Base-by-base conservation (phyloP, 805 yeast species). In the Hanseniaspora hatyaiensis region DNA sequence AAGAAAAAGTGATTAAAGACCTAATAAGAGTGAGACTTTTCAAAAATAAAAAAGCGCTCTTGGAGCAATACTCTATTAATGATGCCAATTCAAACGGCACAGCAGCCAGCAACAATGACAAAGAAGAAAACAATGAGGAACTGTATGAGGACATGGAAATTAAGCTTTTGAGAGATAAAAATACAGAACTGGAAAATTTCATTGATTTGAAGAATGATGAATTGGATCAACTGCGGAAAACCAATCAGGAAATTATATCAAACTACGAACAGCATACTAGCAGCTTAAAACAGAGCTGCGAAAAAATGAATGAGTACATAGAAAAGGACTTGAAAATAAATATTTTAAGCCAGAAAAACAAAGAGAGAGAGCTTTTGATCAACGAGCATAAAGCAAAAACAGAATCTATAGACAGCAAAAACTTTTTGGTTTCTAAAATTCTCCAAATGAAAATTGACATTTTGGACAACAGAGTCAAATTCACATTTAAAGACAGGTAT, bases 151-250 rank as follows among this genome's bases (percentile, higher is more conserved):
- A 34, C 15, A 20, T 19, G 3, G 47, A 43, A 29, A 36, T 43
- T 13, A 36, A 36, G 13, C 36, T 19, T 6, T 31, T 34, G 0
- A 15, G 9, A 22, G 48, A 36, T 2, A 28, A 23, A 28, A 30
- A 30, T 11, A 26, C 16, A 9, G 38, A 45, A 9, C 13, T 37
- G n/a, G 54, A 55, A 20, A 60, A 56, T 24, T 62, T 72, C 55
- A 69, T 69, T 52, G 51, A 54, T 15, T 61, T 59, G 16, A 64
- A 67, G 54, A 57, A 69, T 55, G 50, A 49, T 31, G 40, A 52
- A 54, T n/a, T 38, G 48, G 32, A 54, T 47, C 16, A 52, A 49
- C 15, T 45, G 56, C 37, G 54, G 53, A 38, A 53, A 40, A 29
- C 54, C 50, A 40, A 51, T 52, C 36, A 52, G 47, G 44, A 43